Evolutionary conservation across 352 stramenopile species (phyloP).

Genomic region (Phytophthora quininea): DNA sequence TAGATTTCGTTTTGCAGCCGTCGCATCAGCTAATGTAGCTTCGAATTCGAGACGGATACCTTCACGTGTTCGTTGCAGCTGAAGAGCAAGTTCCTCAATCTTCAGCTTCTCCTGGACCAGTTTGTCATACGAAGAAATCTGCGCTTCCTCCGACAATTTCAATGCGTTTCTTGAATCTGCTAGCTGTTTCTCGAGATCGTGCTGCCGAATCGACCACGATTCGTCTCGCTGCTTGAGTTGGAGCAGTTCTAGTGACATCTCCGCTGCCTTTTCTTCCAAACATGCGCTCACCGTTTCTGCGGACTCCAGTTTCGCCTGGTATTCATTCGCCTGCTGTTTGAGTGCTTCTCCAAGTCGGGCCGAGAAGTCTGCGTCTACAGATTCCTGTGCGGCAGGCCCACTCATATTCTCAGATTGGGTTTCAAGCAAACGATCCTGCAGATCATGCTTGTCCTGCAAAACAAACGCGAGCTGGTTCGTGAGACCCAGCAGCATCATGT

Average conservation of each 20-base stretch:
- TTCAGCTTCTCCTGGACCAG: constrained; percentile 41
- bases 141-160: constrained; percentile 34
- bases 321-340: constrained; percentile 48
- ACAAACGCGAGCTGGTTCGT: constrained; percentile 73
- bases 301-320: constrained; percentile 50
- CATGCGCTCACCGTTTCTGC: constrained; percentile 34
- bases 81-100: constrained; percentile 28
- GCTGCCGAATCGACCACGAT: constrained; percentile 58
- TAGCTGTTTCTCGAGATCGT: constrained; percentile 44
- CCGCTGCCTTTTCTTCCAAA: constrained; percentile 52
- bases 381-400: constrained; percentile 17
- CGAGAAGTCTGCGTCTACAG: constrained; percentile 32
- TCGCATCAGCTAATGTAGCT: constrained; percentile 34
- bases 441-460: constrained; percentile 77
- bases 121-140: constrained; percentile 16
- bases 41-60: constrained; percentile 40
- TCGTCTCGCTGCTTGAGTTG: constrained; percentile 67
- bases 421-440: constrained; percentile 55
- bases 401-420: constrained; percentile 35
- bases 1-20: constrained; percentile 35
- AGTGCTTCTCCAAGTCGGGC: constrained; percentile 47
- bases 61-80: constrained; percentile 34
- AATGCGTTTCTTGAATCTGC: constrained; percentile 28
- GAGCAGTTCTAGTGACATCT: constrained; percentile 55
- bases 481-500: constrained; percentile 65